Percentiles rank a stretch among this genome's conserved stretches.
Evolutionary conservation across 2,329 filamentous ascomycete genomes (phyloP).

Genomic region (Xylaria hypoxylon): DNA sequence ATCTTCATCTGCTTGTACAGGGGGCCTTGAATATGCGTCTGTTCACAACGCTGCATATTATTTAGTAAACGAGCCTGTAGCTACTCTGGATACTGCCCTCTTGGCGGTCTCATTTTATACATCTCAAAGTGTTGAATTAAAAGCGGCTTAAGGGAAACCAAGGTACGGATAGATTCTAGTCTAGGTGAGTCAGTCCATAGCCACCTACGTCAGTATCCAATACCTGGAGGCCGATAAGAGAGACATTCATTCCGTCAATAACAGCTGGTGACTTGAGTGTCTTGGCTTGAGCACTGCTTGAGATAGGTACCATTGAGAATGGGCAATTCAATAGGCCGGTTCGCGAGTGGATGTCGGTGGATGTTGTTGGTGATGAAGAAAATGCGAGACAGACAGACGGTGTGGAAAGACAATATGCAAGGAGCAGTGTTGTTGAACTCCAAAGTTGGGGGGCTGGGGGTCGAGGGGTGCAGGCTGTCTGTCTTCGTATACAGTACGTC

Average conservation of each 20-base stretch:
- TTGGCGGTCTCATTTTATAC: background rate
- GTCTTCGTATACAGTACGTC: no score
- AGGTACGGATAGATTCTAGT: background rate
- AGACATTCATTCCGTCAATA: conserved; percentile 9
- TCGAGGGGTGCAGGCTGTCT: background rate
- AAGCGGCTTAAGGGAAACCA: background rate
- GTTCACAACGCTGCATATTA: conserved; percentile 4
- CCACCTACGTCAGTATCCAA: background rate
- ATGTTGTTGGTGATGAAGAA: conserved; percentile 12
- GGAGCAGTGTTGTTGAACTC: background rate
- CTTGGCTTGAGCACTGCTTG: no score
- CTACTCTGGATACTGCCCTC: conserved; percentile 12
- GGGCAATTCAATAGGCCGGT: background rate
- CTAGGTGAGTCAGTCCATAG: background rate
- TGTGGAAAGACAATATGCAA: background rate
- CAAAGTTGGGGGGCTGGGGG: background rate
- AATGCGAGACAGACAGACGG: conserved; percentile 1
- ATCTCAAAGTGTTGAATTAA: conserved; percentile 2
- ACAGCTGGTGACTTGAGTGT: background rate
- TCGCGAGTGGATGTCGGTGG: conserved; percentile 1
- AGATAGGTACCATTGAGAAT: background rate
- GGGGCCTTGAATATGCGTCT: conserved; percentile 11
- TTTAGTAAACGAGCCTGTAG: background rate
- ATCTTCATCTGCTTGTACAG: conserved; percentile 5
- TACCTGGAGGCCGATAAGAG: conserved; percentile 3